phyloP scores from a whole-genome alignment of 805 yeast genomes.

The Lachancea fermentati region DNA sequence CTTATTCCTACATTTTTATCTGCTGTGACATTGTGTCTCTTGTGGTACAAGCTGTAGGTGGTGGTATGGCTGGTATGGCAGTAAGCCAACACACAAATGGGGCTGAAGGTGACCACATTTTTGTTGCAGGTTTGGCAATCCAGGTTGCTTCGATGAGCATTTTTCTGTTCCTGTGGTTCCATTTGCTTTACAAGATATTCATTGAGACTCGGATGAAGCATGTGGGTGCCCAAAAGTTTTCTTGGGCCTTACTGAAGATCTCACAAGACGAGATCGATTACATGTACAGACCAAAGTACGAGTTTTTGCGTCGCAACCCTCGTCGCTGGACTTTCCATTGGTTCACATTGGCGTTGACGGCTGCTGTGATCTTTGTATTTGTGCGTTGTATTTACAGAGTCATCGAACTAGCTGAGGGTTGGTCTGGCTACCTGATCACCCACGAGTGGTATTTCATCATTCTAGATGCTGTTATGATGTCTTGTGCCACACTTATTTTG shows the following conservation, averaged over 20 bases:
- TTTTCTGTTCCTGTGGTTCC: slow-evolving; percentile 47
- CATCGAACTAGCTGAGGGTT: slow-evolving; percentile 58
- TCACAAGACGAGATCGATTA: slow-evolving; percentile 20
- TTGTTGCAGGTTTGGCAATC: slow-evolving; percentile 73
- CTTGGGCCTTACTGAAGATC: slow-evolving; percentile 14
- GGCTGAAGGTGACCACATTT: slow-evolving; percentile 34
- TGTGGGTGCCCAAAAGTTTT: slow-evolving; percentile 14
- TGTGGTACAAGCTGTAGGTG: slow-evolving; percentile 69
- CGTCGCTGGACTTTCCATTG: slow-evolving; percentile 34
- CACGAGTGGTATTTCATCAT: slow-evolving; percentile 55
- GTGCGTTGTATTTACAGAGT: slow-evolving; percentile 70
- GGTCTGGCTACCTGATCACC: slow-evolving; percentile 59
- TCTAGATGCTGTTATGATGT: slow-evolving; percentile 59
- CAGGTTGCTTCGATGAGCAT: slow-evolving; percentile 68
- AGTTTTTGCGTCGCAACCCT: slow-evolving; percentile 25
- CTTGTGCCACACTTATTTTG: slow-evolving; percentile 41
- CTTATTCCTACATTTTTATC: slow-evolving; percentile 53
- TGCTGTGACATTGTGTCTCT: slow-evolving; percentile 59
- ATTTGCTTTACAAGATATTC: slow-evolving; percentile 41
- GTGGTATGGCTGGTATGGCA: slow-evolving; percentile 59
- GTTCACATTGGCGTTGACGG: slow-evolving; percentile 42
- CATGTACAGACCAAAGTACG: slow-evolving; percentile 24
- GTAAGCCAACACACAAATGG: slow-evolving; percentile 26
- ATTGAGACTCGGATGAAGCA: slow-evolving; percentile 24
- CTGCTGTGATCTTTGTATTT: slow-evolving; percentile 49